Evolutionary conservation across 805 yeast species (phyloP), one percentile per base, ranked within the genome.

Genomic region (Saturnispora halmiae): DNA sequence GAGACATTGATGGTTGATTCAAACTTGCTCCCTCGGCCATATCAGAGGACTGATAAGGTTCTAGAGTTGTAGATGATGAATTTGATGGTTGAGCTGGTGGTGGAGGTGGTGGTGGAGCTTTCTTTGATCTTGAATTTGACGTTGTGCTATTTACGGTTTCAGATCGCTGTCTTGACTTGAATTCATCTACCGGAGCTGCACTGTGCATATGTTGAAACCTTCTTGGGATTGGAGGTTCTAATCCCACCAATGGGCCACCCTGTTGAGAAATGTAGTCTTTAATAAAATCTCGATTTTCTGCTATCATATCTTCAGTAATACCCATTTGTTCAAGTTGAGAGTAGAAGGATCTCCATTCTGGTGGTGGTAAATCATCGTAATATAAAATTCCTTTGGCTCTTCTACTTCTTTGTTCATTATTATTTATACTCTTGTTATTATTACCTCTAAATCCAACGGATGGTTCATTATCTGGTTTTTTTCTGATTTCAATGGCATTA

Each of bases 251-350:
- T 25, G 92, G 80, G 18, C 88, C 82, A 41, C 92, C 85, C 56
- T 77, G 79, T 51, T 79, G 67, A 3, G 75, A 64, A 44, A 85
- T 82, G 54, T 82, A 85, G 40, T 78, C 79, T 57, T 82, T 85
- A 54, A 85, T 82, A 56, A 84, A 83, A 45, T 82, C 83, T 44
- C 87, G 67, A 55, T 85, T 83, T 40, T 82, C 90, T 0, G 88
- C 92, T 56, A 85, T 84, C 88, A 82, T 80, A 49, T 84, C 94
- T 53, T 85, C 94, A 1, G 84, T 60, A 43, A 85, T 85, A 1
- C 95, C 95, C 40, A 82, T 80, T 15, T 72, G 67, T 31, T 79
- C 90, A 40, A 85, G 66, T 53, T 82, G 87, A 7, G 72, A 63
- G 48, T 85, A 83, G 42, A 85, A 67, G 2, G 79, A 66, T 37